phyloP scores from a whole-genome alignment of 352 stramenopile genomes.

The Pythium scleroteichum region DNA sequence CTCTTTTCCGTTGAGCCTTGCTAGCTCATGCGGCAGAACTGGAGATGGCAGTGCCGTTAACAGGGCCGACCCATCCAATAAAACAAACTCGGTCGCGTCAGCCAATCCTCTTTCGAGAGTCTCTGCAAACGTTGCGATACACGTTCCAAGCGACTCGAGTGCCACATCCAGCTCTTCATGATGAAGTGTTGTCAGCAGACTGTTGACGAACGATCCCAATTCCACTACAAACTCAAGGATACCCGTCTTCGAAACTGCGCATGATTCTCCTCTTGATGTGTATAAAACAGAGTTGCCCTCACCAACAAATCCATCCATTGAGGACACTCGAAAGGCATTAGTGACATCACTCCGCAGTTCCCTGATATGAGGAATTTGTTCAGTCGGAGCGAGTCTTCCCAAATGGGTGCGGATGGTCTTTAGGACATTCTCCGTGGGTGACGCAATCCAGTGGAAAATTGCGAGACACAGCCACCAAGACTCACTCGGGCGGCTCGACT shows the following conservation, averaged over 20 bases:
- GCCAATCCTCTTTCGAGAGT: constrained; percentile 28
- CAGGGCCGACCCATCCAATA: too few species aligned
- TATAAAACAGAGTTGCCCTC: constrained; percentile 7
- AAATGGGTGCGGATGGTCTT: constrained; percentile 35
- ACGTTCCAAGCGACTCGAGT: constrained; percentile 36
- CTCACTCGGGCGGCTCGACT: constrained; percentile 29
- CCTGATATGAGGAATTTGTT: constrained; percentile 28
- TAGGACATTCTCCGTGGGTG: constrained; percentile 38
- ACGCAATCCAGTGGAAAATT: constrained; percentile 51
- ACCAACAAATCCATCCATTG: not conserved
- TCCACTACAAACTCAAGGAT: constrained; percentile 48
- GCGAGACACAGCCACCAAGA: constrained; percentile 66
- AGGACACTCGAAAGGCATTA: constrained; percentile 32
- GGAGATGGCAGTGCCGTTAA: constrained; percentile 29
- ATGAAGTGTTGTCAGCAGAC: constrained; percentile 28
- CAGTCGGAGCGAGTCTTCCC: not conserved
- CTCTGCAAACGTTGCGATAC: constrained; percentile 35
- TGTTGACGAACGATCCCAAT: constrained; percentile 42
- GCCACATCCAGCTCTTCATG: constrained; percentile 30
- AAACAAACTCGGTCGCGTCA: not conserved
- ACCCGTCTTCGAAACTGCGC: constrained; percentile 18
- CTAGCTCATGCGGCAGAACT: constrained; percentile 51
- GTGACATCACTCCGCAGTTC: constrained; percentile 33
- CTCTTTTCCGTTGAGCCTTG: constrained; percentile 45
- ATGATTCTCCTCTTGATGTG: not conserved